These are phyloP conservation scores for Protomyces pachydermus DNA, from an alignment of 1,139 yeast genomes.

Conservation along the genomic window DNA sequence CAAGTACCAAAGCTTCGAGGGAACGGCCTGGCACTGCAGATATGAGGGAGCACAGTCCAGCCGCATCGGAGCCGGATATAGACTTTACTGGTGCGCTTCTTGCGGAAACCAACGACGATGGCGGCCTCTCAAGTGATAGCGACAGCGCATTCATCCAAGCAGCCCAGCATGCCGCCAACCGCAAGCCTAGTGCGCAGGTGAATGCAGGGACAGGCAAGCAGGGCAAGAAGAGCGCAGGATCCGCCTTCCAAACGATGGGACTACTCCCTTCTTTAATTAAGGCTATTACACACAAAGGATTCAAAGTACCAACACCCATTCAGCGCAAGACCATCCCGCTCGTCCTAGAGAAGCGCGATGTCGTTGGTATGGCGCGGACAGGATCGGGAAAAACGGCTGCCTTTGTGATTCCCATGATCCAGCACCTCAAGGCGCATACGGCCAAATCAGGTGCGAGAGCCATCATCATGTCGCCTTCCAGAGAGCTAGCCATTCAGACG, in stretches of 20 bases:
- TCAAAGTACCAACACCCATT: constrained; percentile 93
- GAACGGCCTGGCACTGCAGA: no score
- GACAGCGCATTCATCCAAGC: constrained; percentile 27
- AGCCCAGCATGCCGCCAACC: constrained; percentile 7
- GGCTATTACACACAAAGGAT: constrained; percentile 80
- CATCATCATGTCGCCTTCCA: constrained; percentile 79
- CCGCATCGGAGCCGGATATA: constrained; percentile 21
- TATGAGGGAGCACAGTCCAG: constrained; percentile 19
- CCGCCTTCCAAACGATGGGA: constrained; percentile 50
- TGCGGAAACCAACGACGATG: constrained; percentile 5
- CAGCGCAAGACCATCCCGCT: constrained; percentile 93
- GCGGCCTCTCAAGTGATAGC: constrained; percentile 24
- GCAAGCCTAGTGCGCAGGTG: constrained; percentile 3
- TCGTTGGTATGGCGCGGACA: constrained; percentile 98
- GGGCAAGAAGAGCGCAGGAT: constrained; percentile 20
- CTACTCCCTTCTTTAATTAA: constrained; percentile 63
- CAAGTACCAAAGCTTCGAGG: no score
- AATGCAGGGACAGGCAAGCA: not conserved
- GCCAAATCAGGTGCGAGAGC: constrained; percentile 76
- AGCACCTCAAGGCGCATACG: constrained; percentile 71
- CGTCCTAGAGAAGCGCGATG: constrained; percentile 80
- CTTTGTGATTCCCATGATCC: constrained; percentile 87
- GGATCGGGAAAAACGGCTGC: constrained; percentile 99
- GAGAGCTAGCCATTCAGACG: constrained; percentile 93
- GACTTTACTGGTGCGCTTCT: constrained; percentile 10